These are phyloP conservation scores for Schizosaccharomyces cryophilus DNA, from an alignment of 805 yeast genomes.

Conservation along the genomic window DNA sequence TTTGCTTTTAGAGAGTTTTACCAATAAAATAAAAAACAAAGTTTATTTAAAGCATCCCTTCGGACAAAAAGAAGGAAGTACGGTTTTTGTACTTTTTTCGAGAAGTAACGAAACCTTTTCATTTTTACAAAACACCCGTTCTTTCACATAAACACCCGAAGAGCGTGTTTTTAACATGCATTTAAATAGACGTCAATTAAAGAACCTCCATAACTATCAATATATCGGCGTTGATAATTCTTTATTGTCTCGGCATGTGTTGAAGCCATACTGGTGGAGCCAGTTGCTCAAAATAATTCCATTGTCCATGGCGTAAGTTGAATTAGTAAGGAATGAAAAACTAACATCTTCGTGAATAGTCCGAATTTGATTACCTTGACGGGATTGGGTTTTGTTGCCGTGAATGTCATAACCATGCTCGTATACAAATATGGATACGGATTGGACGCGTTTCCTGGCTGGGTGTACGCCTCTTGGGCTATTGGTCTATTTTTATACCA, in stretches of 20 bases:
- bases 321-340: neutral
- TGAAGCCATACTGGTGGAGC: constrained; percentile 64
- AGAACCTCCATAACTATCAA: neutral
- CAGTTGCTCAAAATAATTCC: constrained; percentile 63
- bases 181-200: neutral
- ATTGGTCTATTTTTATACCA: constrained; percentile 71
- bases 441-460: constrained; percentile 31
- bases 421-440: constrained; percentile 48
- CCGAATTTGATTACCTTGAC: constrained; percentile 74
- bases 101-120: too few relatives aligned
- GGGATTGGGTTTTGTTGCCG: constrained; percentile 47
- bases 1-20: too few relatives aligned
- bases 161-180: neutral
- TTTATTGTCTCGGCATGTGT: constrained; percentile 42
- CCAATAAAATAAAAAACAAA: too few relatives aligned
- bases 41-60: too few relatives aligned
- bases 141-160: too few relatives aligned
- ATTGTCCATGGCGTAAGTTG: constrained; percentile 40
- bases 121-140: too few relatives aligned
- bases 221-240: constrained; percentile 44
- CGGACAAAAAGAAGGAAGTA: too few relatives aligned
- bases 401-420: constrained; percentile 37
- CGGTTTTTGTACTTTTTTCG: too few relatives aligned
- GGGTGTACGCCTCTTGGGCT: constrained; percentile 63
- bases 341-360: neutral